These are phyloP conservation scores for Neurospora pannonica DNA, from an alignment of 495 filamentous ascomycete genomes.

Conservation along the genomic window DNA sequence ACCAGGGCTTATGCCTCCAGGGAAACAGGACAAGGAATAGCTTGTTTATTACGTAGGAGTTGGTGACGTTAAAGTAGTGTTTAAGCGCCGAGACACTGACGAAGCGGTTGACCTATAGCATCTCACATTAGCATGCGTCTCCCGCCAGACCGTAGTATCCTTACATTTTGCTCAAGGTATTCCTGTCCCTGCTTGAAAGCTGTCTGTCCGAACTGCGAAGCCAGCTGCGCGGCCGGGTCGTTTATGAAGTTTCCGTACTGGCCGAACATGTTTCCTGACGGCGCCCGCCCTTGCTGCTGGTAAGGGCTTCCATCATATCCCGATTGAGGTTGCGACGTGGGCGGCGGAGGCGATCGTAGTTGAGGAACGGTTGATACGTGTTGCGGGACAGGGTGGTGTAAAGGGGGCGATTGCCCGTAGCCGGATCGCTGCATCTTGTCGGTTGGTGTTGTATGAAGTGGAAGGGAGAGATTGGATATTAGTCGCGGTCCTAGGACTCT, in stretches of 20 bases:
- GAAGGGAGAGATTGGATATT: neutral
- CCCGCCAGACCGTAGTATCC: constrained; percentile 4
- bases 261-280: constrained; percentile 50
- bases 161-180: constrained; percentile 86
- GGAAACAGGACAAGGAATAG: constrained; percentile 88
- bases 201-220: constrained; percentile 85
- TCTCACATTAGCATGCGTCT: neutral
- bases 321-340: constrained; percentile 59
- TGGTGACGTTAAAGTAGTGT: constrained; percentile 96
- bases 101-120: constrained; percentile 73
- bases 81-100: constrained; percentile 87
- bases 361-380: constrained; percentile 99
- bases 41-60: constrained; percentile 79
- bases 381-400: constrained; percentile 96
- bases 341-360: constrained; percentile 91
- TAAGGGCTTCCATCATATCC: constrained; percentile 72
- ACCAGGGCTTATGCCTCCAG: constrained; percentile 96
- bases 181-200: constrained; percentile 84
- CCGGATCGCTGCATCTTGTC: constrained; percentile 69
- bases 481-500: neutral
- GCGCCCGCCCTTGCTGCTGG: constrained; percentile 45
- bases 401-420: constrained; percentile 84
- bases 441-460: neutral
- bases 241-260: constrained; percentile 82
- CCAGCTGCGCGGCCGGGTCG: constrained; percentile 94